These are phyloP conservation scores for Talaromyces sp. DNA, from an alignment of 2,329 filamentous ascomycete species.

Conservation along the genomic window DNA sequence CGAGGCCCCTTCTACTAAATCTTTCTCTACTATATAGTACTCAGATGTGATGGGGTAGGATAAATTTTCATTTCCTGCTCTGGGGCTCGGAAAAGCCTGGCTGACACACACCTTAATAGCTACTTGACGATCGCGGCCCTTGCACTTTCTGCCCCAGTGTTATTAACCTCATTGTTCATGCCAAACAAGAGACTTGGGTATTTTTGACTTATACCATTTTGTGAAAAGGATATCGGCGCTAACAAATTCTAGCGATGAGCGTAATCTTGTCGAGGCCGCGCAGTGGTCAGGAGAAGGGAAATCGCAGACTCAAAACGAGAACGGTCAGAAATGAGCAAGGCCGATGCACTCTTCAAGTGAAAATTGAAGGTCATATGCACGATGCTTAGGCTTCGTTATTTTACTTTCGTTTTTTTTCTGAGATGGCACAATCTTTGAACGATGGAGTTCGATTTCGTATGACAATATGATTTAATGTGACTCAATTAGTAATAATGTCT, in stretches of 20 bases:
- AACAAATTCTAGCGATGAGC: neutral
- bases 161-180: neutral
- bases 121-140: neutral
- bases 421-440: neutral
- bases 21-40: neutral
- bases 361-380: neutral
- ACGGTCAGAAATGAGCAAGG: neutral
- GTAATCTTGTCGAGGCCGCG: neutral
- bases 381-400: neutral
- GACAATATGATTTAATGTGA: neutral
- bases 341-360: neutral
- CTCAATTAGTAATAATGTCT: neutral
- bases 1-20: neutral
- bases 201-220: neutral
- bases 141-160: neutral
- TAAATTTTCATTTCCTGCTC: neutral
- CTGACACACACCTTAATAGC: neutral
- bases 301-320: neutral
- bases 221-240: neutral
- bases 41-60: slow-evolving; percentile 4
- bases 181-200: neutral
- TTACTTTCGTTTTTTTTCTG: neutral
- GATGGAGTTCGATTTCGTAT: neutral
- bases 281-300: neutral
- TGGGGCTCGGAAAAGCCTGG: neutral